phyloP scores from a whole-genome alignment of 106 monocot genomes.

The Dioscorea zingiberensis region DNA sequence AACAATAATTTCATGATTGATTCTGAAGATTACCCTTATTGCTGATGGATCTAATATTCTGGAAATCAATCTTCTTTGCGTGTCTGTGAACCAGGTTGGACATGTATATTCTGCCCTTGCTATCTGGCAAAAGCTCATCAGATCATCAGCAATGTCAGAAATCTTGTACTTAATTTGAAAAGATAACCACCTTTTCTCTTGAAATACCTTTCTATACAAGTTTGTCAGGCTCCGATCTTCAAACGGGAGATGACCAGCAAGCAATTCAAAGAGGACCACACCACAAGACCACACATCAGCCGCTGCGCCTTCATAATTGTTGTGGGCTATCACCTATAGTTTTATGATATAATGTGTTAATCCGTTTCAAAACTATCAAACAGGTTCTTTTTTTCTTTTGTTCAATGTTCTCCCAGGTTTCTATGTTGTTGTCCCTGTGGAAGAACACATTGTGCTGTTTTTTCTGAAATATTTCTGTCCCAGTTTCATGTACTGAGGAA shows the following conservation, averaged over 20 bases:
- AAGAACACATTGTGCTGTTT: no score
- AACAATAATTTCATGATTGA: neutral
- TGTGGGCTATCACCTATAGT: slow-evolving; percentile 48
- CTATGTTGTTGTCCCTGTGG: no score
- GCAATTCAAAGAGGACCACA: slow-evolving; percentile 60
- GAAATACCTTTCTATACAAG: slow-evolving; percentile 53
- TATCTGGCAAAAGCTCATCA: slow-evolving; percentile 15
- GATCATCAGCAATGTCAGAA: neutral
- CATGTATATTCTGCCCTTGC: slow-evolving; percentile 40
- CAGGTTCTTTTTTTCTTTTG: no score
- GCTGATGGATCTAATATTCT: slow-evolving; percentile 38
- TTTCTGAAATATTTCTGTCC: no score
- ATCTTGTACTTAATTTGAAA: neutral
- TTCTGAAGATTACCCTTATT: slow-evolving; percentile 17
- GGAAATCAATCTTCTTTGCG: slow-evolving; percentile 39
- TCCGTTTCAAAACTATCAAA: no score
- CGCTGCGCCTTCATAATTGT: slow-evolving; percentile 49
- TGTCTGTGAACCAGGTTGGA: slow-evolving; percentile 40
- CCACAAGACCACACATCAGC: slow-evolving; percentile 76
- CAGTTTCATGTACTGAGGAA: no score
- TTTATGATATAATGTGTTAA: neutral
- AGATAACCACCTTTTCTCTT: no score
- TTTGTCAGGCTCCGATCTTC: slow-evolving; percentile 41
- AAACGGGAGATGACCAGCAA: slow-evolving; percentile 59
- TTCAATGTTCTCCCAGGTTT: no score